Evolutionary conservation across 768 basidiomycete genomes (phyloP).

Genomic region (Hericium alpestre): DNA sequence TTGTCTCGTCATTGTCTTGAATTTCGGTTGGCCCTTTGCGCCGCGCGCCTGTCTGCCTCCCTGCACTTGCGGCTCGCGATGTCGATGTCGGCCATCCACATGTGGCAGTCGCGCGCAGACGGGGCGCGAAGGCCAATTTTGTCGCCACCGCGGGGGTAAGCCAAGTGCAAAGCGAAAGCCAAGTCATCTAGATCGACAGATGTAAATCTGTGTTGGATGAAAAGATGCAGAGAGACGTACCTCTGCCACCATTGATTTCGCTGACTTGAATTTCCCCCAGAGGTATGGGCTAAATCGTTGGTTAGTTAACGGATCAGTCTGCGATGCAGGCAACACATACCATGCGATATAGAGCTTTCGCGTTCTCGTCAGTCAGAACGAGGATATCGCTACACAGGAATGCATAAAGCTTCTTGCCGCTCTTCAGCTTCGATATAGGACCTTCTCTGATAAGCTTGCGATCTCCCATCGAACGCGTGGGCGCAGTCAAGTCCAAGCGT

Average conservation of each 20-base stretch:
- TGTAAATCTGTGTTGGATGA: neutral
- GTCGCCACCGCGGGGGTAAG: constrained; percentile 69
- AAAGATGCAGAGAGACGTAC: constrained; percentile 20
- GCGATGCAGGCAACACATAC: constrained; percentile 31
- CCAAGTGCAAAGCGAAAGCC: constrained; percentile 54
- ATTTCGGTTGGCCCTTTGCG: neutral
- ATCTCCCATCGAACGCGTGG: constrained; percentile 77
- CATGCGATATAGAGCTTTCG: constrained; percentile 71
- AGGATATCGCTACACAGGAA: constrained; percentile 87
- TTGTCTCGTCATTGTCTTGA: too few species aligned
- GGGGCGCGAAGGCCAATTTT: constrained; percentile 48
- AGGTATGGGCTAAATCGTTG: constrained; percentile 50
- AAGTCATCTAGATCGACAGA: constrained; percentile 41
- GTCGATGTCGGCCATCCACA: constrained; percentile 37
- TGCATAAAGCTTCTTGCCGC: constrained; percentile 62
- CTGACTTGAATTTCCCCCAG: constrained; percentile 56
- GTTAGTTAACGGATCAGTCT: neutral
- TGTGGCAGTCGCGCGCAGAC: constrained; percentile 48
- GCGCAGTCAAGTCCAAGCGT: constrained; percentile 81
- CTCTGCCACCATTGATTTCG: constrained; percentile 39
- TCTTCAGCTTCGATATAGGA: constrained; percentile 67
- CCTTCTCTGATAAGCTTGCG: constrained; percentile 77
- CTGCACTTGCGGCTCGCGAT: constrained; percentile 32
- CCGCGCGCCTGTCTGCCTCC: constrained; percentile 20
- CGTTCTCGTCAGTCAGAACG: constrained; percentile 67